Evolutionary conservation across 2,329 filamentous ascomycete genomes (phyloP).

Genomic region (Rhynchosporium graminicola): DNA sequence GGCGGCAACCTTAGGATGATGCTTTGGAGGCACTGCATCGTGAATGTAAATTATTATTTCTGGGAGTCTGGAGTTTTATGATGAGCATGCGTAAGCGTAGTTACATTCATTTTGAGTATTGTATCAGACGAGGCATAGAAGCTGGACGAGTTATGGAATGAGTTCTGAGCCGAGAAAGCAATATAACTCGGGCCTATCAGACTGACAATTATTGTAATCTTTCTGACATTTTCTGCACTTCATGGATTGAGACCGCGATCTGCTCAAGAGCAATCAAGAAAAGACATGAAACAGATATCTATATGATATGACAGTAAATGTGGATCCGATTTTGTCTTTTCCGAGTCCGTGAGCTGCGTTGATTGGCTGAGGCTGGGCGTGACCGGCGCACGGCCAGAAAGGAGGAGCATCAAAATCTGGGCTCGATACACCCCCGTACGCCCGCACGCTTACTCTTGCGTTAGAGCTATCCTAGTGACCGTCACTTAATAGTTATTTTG

Average conservation of each 20-base stretch:
- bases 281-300: too few species aligned
- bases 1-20: constrained; percentile 75
- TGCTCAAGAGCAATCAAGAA: too few species aligned
- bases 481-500: too few species aligned
- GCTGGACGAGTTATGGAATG: background rate
- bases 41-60: constrained; percentile 15
- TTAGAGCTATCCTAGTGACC: too few species aligned
- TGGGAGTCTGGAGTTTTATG: constrained; percentile 19
- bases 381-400: too few species aligned
- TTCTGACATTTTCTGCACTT: background rate
- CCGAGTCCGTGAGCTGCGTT: too few species aligned
- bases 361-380: too few species aligned
- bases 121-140: background rate
- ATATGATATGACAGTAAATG: too few species aligned
- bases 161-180: background rate
- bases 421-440: too few species aligned
- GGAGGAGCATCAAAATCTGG: too few species aligned
- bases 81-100: constrained; percentile 10
- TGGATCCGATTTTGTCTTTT: too few species aligned
- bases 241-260: background rate
- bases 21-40: background rate
- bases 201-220: background rate
- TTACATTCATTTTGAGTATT: constrained; percentile 6
- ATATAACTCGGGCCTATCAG: background rate
- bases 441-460: too few species aligned